Percentiles rank a stretch among this genome's conserved stretches.
Evolutionary conservation across 768 basidiomycete genomes (phyloP).

Genomic region (Lepiota venenata): DNA sequence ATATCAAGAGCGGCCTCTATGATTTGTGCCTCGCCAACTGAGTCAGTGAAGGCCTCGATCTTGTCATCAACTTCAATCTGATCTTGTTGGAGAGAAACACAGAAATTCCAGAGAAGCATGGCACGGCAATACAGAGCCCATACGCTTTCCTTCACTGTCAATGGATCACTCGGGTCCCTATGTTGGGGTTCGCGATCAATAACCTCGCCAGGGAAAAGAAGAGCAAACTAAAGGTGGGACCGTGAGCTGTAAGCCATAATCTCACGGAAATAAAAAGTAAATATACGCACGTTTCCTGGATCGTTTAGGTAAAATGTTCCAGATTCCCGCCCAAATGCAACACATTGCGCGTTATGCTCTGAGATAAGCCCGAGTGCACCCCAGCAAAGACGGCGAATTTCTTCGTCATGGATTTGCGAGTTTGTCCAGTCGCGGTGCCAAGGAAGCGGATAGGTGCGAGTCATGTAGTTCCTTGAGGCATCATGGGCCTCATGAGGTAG

Average conservation of each 20-base stretch:
- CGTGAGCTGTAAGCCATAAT: conserved; percentile 14
- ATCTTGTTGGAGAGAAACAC: conserved; percentile 43
- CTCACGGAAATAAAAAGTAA: not conserved
- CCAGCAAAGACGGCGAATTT: conserved; percentile 77
- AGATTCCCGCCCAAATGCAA: conserved; percentile 57
- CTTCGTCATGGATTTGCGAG: conserved; percentile 59
- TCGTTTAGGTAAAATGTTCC: conserved; percentile 59
- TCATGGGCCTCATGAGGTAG: conserved; percentile 32
- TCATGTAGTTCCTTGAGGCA: conserved; percentile 32
- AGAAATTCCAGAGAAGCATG: conserved; percentile 80
- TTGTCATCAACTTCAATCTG: conserved; percentile 8
- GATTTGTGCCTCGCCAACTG: conserved; percentile 41
- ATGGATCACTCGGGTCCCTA: conserved; percentile 21
- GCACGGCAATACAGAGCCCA: conserved; percentile 83
- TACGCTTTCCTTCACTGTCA: conserved; percentile 57
- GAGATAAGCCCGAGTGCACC: conserved; percentile 66
- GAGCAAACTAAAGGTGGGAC: conserved; percentile 39
- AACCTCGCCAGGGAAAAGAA: conserved; percentile 76
- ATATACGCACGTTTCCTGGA: conserved; percentile 52
- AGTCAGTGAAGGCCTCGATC: conserved; percentile 51
- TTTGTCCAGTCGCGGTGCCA: conserved; percentile 62
- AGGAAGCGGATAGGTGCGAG: conserved; percentile 49
- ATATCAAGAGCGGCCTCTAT: conserved; percentile 65
- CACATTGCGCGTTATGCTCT: conserved; percentile 65
- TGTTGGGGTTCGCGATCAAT: conserved; percentile 41